Base-by-base conservation (phyloP, 192 early-diverging fungal species). In the Backusella mclennaniae region DNA sequence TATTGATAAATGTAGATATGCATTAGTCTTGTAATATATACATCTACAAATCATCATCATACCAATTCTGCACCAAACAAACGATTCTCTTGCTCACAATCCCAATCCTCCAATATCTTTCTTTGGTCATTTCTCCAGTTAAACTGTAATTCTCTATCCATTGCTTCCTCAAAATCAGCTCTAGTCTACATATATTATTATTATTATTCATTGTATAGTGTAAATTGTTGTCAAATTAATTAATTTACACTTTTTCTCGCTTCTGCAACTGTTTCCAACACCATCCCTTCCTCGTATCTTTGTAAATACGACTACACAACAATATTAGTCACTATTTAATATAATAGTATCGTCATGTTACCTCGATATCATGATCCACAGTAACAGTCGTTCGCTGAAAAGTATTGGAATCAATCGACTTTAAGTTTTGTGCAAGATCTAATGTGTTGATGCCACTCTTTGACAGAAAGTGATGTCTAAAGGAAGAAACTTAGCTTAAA, bases 401-500 rank as follows among this genome's bases (percentile, higher is more conserved):
- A 71, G 41, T 67, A 46, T 35, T 29, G 1, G 59, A 35, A 46
- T 67, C 66, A 35, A 75, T 31, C 17, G 66, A 46, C 1, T 67
- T 31, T 21, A 75, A 21, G 2, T 23, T 44, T 29, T 75, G 63
- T 11, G 26, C 15, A 44, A 66, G 23, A 21, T 75, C 38, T 49
- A 67, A 42, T n/a, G 59, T 67, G n/a, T 75, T 67, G 0, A 66
- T 44, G 17, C 73, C 73, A 67, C 41, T 63, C 9, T 75, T 39
- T 26, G 73, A 66, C 35, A 75, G 19, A 33, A 75, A 75, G 19
- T 44, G 33, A 67, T 75, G 73, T 35, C 73, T 75, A 67, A 44
- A 35, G 2, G 0, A 19, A 46, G 1, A 29, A 1, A 4, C n/a
- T 41, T 46, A 21, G 31, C 1, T 33, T 11, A 49, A 39, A 41